phyloP scores from a whole-genome alignment of 202 grass and related monocot genomes.

The Schoenoplectus triqueter region DNA sequence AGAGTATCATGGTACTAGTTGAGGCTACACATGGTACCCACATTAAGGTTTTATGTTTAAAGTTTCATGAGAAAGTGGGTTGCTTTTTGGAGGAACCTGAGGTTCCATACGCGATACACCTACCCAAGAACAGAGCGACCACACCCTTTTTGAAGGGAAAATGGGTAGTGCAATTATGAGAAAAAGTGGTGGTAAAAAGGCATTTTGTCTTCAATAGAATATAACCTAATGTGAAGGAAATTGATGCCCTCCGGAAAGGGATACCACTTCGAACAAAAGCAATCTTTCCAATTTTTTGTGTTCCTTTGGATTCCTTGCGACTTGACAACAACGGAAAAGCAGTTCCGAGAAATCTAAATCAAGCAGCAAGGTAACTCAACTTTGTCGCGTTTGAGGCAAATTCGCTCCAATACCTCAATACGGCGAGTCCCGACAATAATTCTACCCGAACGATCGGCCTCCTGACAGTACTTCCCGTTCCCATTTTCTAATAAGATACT shows the following conservation, averaged over 20 bases:
- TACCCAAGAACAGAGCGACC: background rate
- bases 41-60: background rate
- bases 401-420: no score
- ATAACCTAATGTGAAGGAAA: background rate
- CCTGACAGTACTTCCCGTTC: no score
- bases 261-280: no score
- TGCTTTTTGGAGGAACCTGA: background rate
- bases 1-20: background rate
- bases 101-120: background rate
- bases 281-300: no score
- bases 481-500: no score
- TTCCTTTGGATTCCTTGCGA: no score
- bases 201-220: background rate
- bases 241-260: background rate
- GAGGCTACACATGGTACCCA: background rate
- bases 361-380: no score
- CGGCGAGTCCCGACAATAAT: no score
- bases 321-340: no score
- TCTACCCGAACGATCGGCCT: no score
- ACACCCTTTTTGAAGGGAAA: background rate
- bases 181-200: background rate
- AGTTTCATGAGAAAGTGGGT: slow-evolving; percentile 8
- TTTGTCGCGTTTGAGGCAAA: no score
- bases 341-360: no score
- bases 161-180: background rate